phyloP scores from a whole-genome alignment of 305 asterid species.

The Vinca major region DNA sequence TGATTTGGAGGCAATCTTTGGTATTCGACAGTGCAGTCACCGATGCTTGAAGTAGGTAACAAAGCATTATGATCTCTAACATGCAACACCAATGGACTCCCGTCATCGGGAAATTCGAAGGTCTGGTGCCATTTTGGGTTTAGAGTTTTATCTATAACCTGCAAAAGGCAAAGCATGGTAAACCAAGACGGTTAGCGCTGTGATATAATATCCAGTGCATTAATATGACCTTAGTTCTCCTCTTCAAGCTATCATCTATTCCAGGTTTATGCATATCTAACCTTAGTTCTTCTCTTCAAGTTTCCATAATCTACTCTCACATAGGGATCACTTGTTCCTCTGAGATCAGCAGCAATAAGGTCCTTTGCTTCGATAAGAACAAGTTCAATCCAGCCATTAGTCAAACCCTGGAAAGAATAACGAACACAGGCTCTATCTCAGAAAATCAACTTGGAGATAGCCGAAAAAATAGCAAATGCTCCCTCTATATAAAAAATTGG shows the following conservation, averaged over 20 bases:
- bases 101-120: slow-evolving; percentile 82
- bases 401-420: slow-evolving; percentile 33
- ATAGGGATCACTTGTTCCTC: slow-evolving; percentile 98
- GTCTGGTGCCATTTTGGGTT: slow-evolving; percentile 93
- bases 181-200: not conserved
- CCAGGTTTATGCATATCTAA: slow-evolving; percentile 18
- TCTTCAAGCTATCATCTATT: too few species aligned
- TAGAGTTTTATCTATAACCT: slow-evolving; percentile 73
- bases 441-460: not conserved
- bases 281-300: slow-evolving; percentile 88
- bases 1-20: slow-evolving; percentile 80
- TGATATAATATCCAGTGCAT: not conserved
- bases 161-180: slow-evolving; percentile 7
- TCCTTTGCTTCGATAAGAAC: slow-evolving; percentile 88
- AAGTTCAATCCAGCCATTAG: slow-evolving; percentile 81
- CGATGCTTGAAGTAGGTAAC: slow-evolving; percentile 73
- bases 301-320: slow-evolving; percentile 86
- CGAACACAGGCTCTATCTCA: too few species aligned
- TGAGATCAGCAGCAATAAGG: slow-evolving; percentile 87
- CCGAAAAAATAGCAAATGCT: not conserved
- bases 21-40: slow-evolving; percentile 81
- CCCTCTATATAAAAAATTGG: too few species aligned
- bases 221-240: not conserved
- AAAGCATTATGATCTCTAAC: slow-evolving; percentile 81
- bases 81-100: slow-evolving; percentile 72